Evolutionary conservation across 768 basidiomycete species (phyloP).

Genomic region (Podaxis pistillaris): DNA sequence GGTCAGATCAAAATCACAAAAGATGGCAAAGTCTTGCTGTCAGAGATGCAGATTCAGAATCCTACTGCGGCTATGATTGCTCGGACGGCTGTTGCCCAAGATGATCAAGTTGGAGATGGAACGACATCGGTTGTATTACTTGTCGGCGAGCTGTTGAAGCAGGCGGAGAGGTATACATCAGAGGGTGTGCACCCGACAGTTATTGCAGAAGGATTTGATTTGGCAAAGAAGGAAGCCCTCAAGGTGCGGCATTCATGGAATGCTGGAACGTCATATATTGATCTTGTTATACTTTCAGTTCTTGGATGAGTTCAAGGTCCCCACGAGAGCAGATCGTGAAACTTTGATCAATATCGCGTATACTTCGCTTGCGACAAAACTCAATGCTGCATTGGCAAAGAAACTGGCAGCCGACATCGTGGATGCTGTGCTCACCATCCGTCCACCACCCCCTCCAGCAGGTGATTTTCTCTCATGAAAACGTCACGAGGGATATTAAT

Average conservation of each 20-base stretch:
- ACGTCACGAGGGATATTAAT: background rate
- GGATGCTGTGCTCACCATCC: slow-evolving; percentile 91
- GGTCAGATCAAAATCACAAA: slow-evolving; percentile 99
- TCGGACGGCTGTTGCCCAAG: slow-evolving; percentile 96
- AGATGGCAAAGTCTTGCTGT: slow-evolving; percentile 96
- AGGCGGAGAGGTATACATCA: slow-evolving; percentile 95
- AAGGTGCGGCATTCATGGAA: slow-evolving; percentile 46
- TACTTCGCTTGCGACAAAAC: slow-evolving; percentile 95
- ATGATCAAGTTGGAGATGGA: slow-evolving; percentile 98
- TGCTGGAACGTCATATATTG: background rate
- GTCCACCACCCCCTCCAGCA: slow-evolving; percentile 60
- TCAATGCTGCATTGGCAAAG: slow-evolving; percentile 78
- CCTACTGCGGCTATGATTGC: slow-evolving; percentile 99
- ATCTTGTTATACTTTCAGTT: slow-evolving; percentile 52
- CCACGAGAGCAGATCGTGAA: slow-evolving; percentile 77
- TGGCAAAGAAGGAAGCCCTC: slow-evolving; percentile 95
- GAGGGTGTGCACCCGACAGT: slow-evolving; percentile 99
- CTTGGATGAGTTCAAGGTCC: slow-evolving; percentile 85
- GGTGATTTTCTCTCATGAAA: slow-evolving; percentile 38
- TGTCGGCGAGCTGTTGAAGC: slow-evolving; percentile 94
- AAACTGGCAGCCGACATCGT: slow-evolving; percentile 91
- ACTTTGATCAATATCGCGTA: slow-evolving; percentile 91
- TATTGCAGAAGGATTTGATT: slow-evolving; percentile 92
- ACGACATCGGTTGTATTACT: slow-evolving; percentile 96
- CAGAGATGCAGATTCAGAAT: slow-evolving; percentile 99